A percentile compares a stretch with the other conserved stretches of the same genome.
These are phyloP conservation scores for Paramyrothecium sp. DNA, from an alignment of 2,329 filamentous ascomycete genomes.

Conservation along the genomic window DNA sequence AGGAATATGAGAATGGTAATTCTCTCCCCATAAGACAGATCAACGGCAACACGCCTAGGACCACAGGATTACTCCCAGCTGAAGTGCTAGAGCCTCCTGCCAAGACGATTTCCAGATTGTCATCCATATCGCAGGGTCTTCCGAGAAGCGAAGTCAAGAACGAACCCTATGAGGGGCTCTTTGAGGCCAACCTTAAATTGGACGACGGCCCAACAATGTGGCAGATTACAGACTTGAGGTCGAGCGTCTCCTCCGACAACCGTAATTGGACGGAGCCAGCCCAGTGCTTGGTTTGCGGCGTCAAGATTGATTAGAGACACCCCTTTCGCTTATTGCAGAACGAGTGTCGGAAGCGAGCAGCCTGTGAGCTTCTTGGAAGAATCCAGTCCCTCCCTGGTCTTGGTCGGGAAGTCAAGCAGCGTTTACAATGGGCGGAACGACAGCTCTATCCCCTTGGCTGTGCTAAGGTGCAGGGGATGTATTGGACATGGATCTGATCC, in stretches of 20 bases:
- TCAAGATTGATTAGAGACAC: slow-evolving; percentile 43
- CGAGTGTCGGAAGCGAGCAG: too few species aligned
- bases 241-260: slow-evolving; percentile 43
- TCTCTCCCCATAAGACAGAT: slow-evolving; percentile 34
- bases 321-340: too few species aligned
- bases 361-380: too few species aligned
- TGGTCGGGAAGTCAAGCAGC: too few species aligned
- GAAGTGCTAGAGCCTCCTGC: slow-evolving; percentile 16
- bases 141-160: slow-evolving; percentile 32
- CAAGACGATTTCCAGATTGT: too few species aligned
- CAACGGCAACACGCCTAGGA: slow-evolving; percentile 24
- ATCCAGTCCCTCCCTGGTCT: too few species aligned
- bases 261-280: slow-evolving; percentile 52
- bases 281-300: slow-evolving; percentile 48
- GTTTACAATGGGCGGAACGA: too few species aligned
- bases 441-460: too few species aligned
- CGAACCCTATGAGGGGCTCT: slow-evolving; percentile 51
- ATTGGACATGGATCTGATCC: too few species aligned
- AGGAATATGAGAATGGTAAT: slow-evolving; percentile 41
- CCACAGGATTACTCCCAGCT: slow-evolving; percentile 17
- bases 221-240: slow-evolving; percentile 51
- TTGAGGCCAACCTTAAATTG: slow-evolving; percentile 48
- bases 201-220: slow-evolving; percentile 47
- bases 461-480: too few species aligned
- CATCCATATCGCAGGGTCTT: too few species aligned